These are phyloP conservation scores for Eutrema japonicum DNA, from an alignment of 345 rosid species.

Conservation along the genomic window DNA sequence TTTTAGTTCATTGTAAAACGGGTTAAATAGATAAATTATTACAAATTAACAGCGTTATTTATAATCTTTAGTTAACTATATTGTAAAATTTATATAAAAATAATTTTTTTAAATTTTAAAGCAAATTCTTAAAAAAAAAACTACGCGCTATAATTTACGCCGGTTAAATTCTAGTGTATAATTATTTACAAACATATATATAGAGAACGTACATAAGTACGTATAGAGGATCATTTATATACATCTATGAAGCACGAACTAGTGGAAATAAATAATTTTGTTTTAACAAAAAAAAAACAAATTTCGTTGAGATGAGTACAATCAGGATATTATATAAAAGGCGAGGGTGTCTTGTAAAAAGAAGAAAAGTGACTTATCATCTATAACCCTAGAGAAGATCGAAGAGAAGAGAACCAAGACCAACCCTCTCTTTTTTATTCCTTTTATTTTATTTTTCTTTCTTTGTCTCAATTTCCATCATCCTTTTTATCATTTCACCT, in stretches of 20 bases:
- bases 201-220: neutral
- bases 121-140: too few relatives aligned
- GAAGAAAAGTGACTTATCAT: slow-evolving; percentile 53
- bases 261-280: neutral
- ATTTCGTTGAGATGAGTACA: slow-evolving; percentile 12
- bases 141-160: too few relatives aligned
- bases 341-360: slow-evolving; percentile 42
- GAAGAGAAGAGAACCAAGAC: slow-evolving; percentile 36
- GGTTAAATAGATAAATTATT: too few relatives aligned
- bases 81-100: too few relatives aligned
- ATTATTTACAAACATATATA: neutral
- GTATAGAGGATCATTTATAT: neutral
- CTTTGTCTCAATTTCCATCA: slow-evolving; percentile 22
- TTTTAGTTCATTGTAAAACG: too few relatives aligned
- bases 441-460: slow-evolving; percentile 16
- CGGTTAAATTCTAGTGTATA: too few relatives aligned
- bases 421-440: slow-evolving; percentile 44
- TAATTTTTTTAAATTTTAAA: too few relatives aligned
- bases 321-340: slow-evolving; percentile 11
- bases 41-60: too few relatives aligned
- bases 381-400: slow-evolving; percentile 44
- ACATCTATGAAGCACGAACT: neutral
- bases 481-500: slow-evolving; percentile 42
- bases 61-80: too few relatives aligned
- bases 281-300: neutral